These are phyloP conservation scores for Saprolegnia parasitica DNA, from an alignment of 352 stramenopile species.

Conservation along the genomic window DNA sequence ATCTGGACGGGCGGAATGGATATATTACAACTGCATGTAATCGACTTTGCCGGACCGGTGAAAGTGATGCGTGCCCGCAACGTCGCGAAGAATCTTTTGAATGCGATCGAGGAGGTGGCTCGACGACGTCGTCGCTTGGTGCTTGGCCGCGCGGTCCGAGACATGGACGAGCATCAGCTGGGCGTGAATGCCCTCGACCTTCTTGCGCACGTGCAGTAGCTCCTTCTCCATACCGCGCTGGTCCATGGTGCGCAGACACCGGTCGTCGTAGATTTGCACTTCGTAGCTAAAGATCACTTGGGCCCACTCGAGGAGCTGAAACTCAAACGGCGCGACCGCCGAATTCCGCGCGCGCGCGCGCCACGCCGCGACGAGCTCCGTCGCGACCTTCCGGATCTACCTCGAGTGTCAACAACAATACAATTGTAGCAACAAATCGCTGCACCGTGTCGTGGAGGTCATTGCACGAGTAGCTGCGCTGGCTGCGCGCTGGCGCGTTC, in stretches of 20 bases:
- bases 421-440: too few species aligned
- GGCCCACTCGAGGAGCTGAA: background rate
- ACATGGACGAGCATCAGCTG: background rate
- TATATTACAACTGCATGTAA: conserved; percentile 2
- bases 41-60: background rate
- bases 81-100: background rate
- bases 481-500: background rate
- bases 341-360: background rate
- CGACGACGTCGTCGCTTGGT: background rate
- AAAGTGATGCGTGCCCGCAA: background rate
- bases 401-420: background rate
- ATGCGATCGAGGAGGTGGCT: background rate
- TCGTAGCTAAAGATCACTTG: conserved; percentile 3
- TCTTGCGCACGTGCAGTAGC: background rate
- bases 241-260: background rate
- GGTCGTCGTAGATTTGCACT: conserved; percentile 22
- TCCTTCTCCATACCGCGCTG: background rate
- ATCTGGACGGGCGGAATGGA: background rate
- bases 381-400: background rate
- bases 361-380: background rate
- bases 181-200: background rate
- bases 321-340: background rate
- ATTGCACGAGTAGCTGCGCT: background rate
- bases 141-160: background rate
- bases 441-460: background rate